Evolutionary conservation across 2,329 filamentous ascomycete genomes (phyloP).

Genomic region (Simplicillium aogashimaense): DNA sequence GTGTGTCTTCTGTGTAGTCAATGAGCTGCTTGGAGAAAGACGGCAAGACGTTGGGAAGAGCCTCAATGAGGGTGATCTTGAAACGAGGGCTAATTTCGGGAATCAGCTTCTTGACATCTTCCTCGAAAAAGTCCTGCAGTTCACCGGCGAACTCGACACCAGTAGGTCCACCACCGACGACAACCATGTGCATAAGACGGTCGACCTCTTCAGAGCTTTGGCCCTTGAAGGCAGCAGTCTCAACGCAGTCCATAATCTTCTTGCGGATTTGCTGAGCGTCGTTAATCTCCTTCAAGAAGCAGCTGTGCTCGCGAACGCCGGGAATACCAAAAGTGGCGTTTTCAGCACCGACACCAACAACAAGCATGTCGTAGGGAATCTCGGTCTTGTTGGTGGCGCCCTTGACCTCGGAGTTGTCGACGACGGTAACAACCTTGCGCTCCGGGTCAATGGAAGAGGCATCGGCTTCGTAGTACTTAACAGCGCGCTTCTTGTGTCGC

Average conservation of each 20-base stretch:
- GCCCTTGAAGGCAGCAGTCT: constrained; percentile 97
- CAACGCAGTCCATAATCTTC: constrained; percentile 99
- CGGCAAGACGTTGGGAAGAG: constrained; percentile 88
- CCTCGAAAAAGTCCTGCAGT: constrained; percentile 97
- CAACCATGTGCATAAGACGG: constrained; percentile 96
- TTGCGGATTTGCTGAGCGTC: constrained; percentile 95
- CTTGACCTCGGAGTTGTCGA: constrained; percentile 88
- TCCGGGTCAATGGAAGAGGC: constrained; percentile 91
- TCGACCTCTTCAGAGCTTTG: constrained; percentile 81
- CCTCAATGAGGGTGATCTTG: constrained; percentile 95
- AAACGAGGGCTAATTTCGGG: constrained; percentile 92
- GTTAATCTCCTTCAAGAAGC: constrained; percentile 96
- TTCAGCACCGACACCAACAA: constrained; percentile 93
- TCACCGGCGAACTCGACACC: constrained; percentile 98
- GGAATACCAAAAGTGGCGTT: constrained; percentile 98
- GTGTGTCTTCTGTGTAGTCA: constrained; percentile 97
- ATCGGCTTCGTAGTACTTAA: constrained; percentile 97
- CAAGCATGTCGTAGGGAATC: constrained; percentile 95
- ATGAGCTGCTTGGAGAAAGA: constrained; percentile 99
- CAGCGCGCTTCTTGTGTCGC: constrained; percentile 84
- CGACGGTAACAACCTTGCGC: constrained; percentile 78
- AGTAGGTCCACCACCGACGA: constrained; percentile 85
- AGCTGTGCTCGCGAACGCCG: constrained; percentile 88
- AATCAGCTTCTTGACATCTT: constrained; percentile 96
- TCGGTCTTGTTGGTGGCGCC: constrained; percentile 73